Evolutionary conservation across 2,329 filamentous ascomycete species (phyloP).

Genomic region (Akanthomyces muscarius): DNA sequence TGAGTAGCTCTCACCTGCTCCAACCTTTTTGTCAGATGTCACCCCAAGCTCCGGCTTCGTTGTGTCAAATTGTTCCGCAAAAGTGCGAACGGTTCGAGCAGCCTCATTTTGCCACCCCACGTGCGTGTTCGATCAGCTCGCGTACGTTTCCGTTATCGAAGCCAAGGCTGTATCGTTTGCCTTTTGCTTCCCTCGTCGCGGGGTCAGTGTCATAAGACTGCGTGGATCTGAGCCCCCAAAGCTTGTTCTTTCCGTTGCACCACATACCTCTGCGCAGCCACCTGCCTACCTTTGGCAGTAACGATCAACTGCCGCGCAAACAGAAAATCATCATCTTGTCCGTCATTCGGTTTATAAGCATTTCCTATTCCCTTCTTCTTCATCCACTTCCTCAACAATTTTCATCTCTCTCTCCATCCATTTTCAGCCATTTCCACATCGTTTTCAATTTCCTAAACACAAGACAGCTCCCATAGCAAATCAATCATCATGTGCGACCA

Average conservation of each 20-base stretch:
- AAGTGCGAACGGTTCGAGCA: not conserved
- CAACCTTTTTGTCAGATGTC: not conserved
- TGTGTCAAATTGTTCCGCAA: not conserved
- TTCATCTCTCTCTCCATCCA: not conserved
- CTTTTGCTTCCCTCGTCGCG: not conserved
- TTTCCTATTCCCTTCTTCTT: not conserved
- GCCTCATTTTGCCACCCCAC: not conserved
- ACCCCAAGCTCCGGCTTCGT: not conserved
- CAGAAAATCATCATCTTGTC: slow-evolving; percentile 3
- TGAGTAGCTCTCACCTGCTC: not conserved
- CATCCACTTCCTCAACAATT: not conserved
- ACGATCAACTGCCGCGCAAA: slow-evolving; percentile 7
- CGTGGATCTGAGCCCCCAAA: not conserved
- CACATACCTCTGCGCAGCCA: not conserved
- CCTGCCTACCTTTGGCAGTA: not conserved
- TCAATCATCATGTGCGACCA: slow-evolving; percentile 15
- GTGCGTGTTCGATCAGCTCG: not conserved
- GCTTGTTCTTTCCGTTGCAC: slow-evolving; percentile 7
- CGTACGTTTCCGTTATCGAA: not conserved
- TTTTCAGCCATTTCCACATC: not conserved
- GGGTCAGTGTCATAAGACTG: not conserved
- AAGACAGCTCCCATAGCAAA: not conserved
- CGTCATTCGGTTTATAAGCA: not conserved
- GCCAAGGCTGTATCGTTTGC: not conserved
- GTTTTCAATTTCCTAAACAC: not conserved